Evolutionary conservation across 2,329 filamentous ascomycete genomes (phyloP), one percentile per base, ranked within the genome.

Genomic region (Talaromyces atroroseus): DNA sequence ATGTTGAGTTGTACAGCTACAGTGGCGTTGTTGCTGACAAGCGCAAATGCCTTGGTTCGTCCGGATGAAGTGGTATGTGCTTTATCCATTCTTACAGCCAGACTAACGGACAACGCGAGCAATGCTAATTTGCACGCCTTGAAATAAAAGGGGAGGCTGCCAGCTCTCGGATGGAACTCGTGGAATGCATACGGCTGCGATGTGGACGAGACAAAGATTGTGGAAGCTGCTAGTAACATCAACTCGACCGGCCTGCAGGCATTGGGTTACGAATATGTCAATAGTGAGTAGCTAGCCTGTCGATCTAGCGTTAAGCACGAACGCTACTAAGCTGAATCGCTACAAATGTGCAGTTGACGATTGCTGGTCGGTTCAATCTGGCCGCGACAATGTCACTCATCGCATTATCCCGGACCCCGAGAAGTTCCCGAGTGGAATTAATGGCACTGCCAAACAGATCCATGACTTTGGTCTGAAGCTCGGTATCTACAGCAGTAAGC

Each of bases 341-440:
- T 26, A 5, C 6, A 34, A 32, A 24, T 44, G 36, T 44, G 3
- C 20, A 71, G 69, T 83, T 57, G 83, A 87, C 66, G 84, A 87
- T 64, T 86, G 83, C 70, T 88, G 79, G 80, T 76, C 75, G 7
- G 61, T 76, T 55, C 76, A 79, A 60, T 60, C 63, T 20, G 64
- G 62, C 10, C 72, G 79, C 5, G 72, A 81, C 60, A 64, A 63
- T n/a, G 66, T 56, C 5, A 80, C 74, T 0, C 62, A 71, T 1
- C 69, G 77, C 42, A 73, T 83, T 4, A 65, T 78, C 3, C 74
- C 78, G 0, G 77, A 84, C 60, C 66, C 68, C 0, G 64, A 60
- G 2, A 81, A 78, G 56, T 87, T 86, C 57, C 84, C 84, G 0
- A 70, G 76, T 18, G 84, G 84, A 0, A 83, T 87, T 58, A 74